A percentile compares a stretch with the other conserved stretches of the same genome.
These are phyloP conservation scores for Collariella sp. DNA, from an alignment of 495 filamentous ascomycete genomes.

Conservation along the genomic window DNA sequence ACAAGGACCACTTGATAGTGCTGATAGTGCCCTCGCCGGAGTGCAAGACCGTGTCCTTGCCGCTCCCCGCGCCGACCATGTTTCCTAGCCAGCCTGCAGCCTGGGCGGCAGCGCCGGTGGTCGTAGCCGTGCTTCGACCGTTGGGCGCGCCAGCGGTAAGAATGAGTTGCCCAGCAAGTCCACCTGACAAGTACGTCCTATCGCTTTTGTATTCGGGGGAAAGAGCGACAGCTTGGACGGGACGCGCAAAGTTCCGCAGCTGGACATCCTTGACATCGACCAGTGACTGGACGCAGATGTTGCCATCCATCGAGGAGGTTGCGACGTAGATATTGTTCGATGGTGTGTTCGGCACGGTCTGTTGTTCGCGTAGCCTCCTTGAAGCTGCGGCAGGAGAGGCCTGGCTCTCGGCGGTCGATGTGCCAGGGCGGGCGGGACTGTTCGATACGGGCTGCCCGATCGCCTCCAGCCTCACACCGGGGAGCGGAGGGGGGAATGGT, in stretches of 20 bases:
- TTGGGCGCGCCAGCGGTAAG: conserved; percentile 74
- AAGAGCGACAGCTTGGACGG: conserved; percentile 79
- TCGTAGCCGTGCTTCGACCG: conserved; percentile 72
- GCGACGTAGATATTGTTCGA: conserved; percentile 87
- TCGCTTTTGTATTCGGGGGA: conserved; percentile 91
- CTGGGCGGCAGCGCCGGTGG: conserved; percentile 66
- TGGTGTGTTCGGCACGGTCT: conserved; percentile 53
- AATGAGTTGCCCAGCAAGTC: conserved; percentile 79
- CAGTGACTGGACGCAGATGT: conserved; percentile 80
- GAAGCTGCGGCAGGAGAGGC: conserved; percentile 44
- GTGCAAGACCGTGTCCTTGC: conserved; percentile 82
- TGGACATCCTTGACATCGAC: conserved; percentile 67
- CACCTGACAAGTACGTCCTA: conserved; percentile 79
- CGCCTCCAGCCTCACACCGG: conserved; percentile 47
- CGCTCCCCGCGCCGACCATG: conserved; percentile 68
- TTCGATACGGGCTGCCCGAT: conserved; percentile 39
- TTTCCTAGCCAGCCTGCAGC: conserved; percentile 82
- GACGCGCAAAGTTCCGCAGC: conserved; percentile 85
- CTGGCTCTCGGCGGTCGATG: conserved; percentile 41
- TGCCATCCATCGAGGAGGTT: conserved; percentile 89
- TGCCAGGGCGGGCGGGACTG: conserved; percentile 27
- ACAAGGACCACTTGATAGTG: conserved; percentile 85
- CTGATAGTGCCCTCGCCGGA: conserved; percentile 86
- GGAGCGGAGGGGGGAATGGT: conserved; percentile 70
- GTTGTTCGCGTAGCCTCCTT: conserved; percentile 39